These are phyloP conservation scores for Decorospora gaudefroyi DNA, from an alignment of 2,329 filamentous ascomycete genomes.

Conservation along the genomic window DNA sequence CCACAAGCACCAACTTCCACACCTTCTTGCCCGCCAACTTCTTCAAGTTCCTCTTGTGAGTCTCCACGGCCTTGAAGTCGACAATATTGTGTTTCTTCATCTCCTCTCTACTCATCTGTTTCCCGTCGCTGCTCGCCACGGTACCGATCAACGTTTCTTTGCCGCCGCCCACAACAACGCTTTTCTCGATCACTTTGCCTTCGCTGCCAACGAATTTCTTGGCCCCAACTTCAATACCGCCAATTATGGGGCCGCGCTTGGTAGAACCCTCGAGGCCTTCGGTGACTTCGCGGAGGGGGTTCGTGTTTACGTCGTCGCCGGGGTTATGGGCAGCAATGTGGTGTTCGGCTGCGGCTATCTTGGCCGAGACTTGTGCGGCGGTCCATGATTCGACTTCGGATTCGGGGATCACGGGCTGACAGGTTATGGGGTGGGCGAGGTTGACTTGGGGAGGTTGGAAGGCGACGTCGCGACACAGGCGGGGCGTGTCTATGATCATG, in stretches of 20 bases:
- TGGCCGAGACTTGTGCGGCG: slow-evolving; percentile 39
- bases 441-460: slow-evolving; percentile 82
- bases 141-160: slow-evolving; percentile 60
- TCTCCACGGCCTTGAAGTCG: slow-evolving; percentile 68
- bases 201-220: slow-evolving; percentile 60
- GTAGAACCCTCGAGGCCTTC: slow-evolving; percentile 36
- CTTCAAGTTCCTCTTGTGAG: slow-evolving; percentile 69
- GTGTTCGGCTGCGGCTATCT: slow-evolving; percentile 31
- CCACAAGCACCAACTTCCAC: slow-evolving; percentile 81
- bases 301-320: slow-evolving; percentile 30
- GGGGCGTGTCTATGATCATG: slow-evolving; percentile 89
- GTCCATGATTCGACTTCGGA: slow-evolving; percentile 57
- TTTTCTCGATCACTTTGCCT: slow-evolving; percentile 61
- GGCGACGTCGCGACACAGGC: slow-evolving; percentile 83
- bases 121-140: slow-evolving; percentile 63
- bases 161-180: slow-evolving; percentile 54
- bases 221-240: slow-evolving; percentile 63
- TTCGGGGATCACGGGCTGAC: slow-evolving; percentile 69
- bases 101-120: slow-evolving; percentile 66
- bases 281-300: slow-evolving; percentile 43
- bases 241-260: slow-evolving; percentile 55
- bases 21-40: slow-evolving; percentile 69
- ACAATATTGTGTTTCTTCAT: slow-evolving; percentile 67
- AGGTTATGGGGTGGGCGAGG: slow-evolving; percentile 75
- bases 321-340: slow-evolving; percentile 27